Conservation (phyloP, 441 rosid genomes). For the Syzygium malaccense region DNA sequence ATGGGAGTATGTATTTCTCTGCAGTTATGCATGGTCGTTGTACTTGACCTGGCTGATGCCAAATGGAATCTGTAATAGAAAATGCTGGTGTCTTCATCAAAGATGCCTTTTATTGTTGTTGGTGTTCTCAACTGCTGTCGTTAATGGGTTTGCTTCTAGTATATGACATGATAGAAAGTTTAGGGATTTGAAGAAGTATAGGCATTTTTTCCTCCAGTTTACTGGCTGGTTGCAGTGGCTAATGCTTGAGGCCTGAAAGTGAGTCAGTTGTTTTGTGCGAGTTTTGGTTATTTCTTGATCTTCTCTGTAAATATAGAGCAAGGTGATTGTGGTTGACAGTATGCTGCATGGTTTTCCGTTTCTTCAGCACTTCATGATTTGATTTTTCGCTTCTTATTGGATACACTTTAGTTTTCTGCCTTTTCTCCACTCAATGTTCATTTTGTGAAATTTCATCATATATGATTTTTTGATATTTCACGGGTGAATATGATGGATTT, state of each 20-base stretch:
- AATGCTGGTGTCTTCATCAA: not conserved
- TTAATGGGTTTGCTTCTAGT: not conserved
- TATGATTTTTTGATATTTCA: not conserved
- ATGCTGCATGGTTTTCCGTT: not conserved
- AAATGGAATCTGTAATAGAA: not conserved
- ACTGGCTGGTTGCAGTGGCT: not conserved
- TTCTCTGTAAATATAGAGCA: not conserved
- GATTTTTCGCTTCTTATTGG: not conserved
- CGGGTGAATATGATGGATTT: not conserved
- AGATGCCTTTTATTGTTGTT: not conserved
- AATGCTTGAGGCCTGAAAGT: not conserved
- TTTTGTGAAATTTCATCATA: not conserved
- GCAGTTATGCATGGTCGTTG: not conserved
- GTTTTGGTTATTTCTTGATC: not conserved
- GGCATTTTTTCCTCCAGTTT: not conserved
- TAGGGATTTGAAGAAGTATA: not conserved
- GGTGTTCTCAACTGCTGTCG: not conserved
- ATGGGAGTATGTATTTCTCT: not conserved
- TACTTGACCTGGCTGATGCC: not conserved
- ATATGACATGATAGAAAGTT: not conserved
- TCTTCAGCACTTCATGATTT: not conserved
- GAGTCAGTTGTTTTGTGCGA: not conserved
- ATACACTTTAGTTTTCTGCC: not conserved
- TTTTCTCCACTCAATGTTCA: not conserved
- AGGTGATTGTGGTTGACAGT: not conserved